Evolutionary conservation across 2,329 filamentous ascomycete genomes (phyloP).

Genomic region (Fusarium newnesense): DNA sequence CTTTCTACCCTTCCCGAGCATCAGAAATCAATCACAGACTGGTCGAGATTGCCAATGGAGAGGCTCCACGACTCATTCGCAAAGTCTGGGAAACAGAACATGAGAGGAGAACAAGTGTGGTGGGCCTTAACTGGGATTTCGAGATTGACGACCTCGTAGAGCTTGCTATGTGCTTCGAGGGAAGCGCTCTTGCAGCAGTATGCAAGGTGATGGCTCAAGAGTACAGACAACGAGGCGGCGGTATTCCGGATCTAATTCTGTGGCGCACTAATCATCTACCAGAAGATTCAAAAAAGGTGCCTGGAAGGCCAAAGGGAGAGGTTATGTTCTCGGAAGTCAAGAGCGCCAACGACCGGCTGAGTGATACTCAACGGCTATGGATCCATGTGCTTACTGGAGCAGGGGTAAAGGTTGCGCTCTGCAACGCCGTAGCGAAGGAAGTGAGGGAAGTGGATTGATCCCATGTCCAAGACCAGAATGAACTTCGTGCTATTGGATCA

Average conservation of each 20-base stretch:
- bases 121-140: conserved; percentile 93
- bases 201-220: conserved; percentile 97
- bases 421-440: conserved; percentile 68
- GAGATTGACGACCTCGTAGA: conserved; percentile 81
- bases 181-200: conserved; percentile 81
- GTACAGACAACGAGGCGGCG: conserved; percentile 85
- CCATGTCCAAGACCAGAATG: conserved; percentile 13
- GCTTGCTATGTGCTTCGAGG: conserved; percentile 80
- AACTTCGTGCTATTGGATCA: conserved; percentile 25
- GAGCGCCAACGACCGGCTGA: conserved; percentile 89
- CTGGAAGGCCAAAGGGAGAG: conserved; percentile 59
- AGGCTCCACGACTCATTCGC: conserved; percentile 73
- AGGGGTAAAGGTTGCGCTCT: conserved; percentile 87
- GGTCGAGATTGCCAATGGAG: conserved; percentile 87
- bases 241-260: conserved; percentile 91
- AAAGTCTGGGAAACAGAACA: conserved; percentile 75
- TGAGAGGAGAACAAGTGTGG: conserved; percentile 81
- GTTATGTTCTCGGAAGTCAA: conserved; percentile 85
- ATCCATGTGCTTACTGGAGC: conserved; percentile 91
- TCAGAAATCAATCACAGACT: conserved; percentile 90
- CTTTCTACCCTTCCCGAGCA: conserved; percentile 86
- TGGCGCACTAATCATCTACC: conserved; percentile 67
- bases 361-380: conserved; percentile 96
- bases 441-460: conserved; percentile 56
- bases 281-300: conserved; percentile 42